A percentile compares a stretch with the other conserved stretches of the same genome.
Conservation (phyloP, 352 stramenopile species). For the Thraustochytrium sp. region DNA sequence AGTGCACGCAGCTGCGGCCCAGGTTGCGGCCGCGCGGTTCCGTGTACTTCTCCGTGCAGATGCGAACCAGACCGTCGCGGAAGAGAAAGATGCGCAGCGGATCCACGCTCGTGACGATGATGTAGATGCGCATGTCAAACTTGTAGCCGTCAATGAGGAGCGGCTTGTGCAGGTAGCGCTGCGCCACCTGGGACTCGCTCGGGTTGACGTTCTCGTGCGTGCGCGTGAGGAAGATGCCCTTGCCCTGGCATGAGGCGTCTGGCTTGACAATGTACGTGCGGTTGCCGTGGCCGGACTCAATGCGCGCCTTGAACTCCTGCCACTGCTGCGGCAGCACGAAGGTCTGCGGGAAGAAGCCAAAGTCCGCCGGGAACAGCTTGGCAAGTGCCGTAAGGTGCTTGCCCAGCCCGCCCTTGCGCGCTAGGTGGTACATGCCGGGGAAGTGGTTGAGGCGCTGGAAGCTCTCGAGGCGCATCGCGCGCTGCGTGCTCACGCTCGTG, state of each 20-base stretch:
- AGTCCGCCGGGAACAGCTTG: constrained; percentile 84
- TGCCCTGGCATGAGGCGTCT: constrained; percentile 62
- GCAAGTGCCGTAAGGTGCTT: constrained; percentile 91
- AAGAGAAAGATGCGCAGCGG: constrained; percentile 80
- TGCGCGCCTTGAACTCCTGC: constrained; percentile 64
- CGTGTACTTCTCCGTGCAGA: constrained; percentile 76
- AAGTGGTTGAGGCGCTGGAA: constrained; percentile 56
- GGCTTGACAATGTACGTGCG: constrained; percentile 93
- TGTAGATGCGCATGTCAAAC: constrained; percentile 86
- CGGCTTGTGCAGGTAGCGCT: constrained; percentile 67
- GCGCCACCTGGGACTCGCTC: constrained; percentile 71
- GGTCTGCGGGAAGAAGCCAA: constrained; percentile 86
- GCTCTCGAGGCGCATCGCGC: constrained; percentile 46
- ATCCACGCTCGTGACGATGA: constrained; percentile 68
- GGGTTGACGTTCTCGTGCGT: constrained; percentile 77
- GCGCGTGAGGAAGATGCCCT: constrained; percentile 88
- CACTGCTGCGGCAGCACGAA: constrained; percentile 92
- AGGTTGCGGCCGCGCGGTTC: constrained; percentile 71
- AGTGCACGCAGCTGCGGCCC: constrained; percentile 77
- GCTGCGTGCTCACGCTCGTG: constrained; percentile 47
- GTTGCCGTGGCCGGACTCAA: constrained; percentile 64
- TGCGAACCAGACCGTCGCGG: constrained; percentile 75
- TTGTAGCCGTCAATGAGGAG: constrained; percentile 70
- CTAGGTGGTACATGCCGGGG: constrained; percentile 60
- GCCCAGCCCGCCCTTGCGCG: constrained; percentile 84